Conservation (phyloP, 1,284 basidiomycete genomes). For the Chondrostereum purpureum region DNA sequence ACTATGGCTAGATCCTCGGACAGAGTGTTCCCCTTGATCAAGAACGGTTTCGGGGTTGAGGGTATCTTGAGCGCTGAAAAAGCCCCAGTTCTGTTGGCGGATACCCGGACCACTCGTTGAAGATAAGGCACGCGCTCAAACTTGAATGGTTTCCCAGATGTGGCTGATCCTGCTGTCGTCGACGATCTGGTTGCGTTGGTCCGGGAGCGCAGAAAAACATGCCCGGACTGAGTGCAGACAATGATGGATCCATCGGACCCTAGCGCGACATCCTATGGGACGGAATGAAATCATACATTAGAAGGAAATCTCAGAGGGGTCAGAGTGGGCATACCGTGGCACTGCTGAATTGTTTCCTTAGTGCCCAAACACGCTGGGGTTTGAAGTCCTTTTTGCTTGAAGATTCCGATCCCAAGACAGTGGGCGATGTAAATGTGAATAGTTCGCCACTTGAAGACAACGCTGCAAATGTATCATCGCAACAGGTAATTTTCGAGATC, state of each 20-base stretch:
- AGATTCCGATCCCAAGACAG: conserved; percentile 23
- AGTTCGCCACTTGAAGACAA: conserved; percentile 87
- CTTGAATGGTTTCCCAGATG: conserved; percentile 60
- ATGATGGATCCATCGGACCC: conserved; percentile 86
- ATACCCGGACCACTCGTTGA: conserved; percentile 82
- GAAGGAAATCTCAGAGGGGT: not conserved
- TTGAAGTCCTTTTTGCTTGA: conserved; percentile 42
- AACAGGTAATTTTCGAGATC: conserved; percentile 78
- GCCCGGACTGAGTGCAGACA: conserved; percentile 90
- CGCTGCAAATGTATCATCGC: conserved; percentile 81
- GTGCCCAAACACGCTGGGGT: conserved; percentile 88
- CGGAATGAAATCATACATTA: conserved; percentile 7
- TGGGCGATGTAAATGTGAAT: conserved; percentile 71
- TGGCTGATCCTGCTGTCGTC: conserved; percentile 34
- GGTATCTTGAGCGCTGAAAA: conserved; percentile 85
- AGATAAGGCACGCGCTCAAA: conserved; percentile 80
- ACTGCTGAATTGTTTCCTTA: conserved; percentile 23
- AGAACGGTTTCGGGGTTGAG: conserved; percentile 53
- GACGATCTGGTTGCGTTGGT: conserved; percentile 30
- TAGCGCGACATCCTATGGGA: conserved; percentile 86
- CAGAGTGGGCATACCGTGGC: conserved; percentile 1
- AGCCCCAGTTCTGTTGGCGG: conserved; percentile 83
- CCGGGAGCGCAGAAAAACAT: conserved; percentile 83
- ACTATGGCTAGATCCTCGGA: conserved; percentile 63
- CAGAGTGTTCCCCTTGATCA: conserved; percentile 52